These are phyloP conservation scores for Arabidopsis lyrata DNA, from an alignment of 441 rosid species.

Conservation along the genomic window DNA sequence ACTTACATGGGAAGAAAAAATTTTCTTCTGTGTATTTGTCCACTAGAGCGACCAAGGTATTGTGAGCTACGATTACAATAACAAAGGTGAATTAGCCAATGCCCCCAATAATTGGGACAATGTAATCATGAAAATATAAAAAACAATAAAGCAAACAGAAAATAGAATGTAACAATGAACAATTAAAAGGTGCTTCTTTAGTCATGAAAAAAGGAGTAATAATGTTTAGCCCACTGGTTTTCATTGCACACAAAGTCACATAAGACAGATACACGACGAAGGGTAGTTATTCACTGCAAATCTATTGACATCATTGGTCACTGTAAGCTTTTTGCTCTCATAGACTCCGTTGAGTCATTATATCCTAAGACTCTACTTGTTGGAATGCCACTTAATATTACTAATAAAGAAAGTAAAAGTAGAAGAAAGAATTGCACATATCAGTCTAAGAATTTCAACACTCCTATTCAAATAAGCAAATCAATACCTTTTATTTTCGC, in stretches of 20 bases:
- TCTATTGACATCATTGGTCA: conserved; percentile 43
- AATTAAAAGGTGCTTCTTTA: conserved; percentile 26
- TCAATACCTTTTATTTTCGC: conserved; percentile 29
- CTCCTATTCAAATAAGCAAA: conserved; percentile 35
- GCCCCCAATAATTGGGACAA: conserved; percentile 61
- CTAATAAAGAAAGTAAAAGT: conserved; percentile 29
- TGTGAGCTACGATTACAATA: conserved; percentile 36
- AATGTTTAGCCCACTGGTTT: conserved; percentile 44
- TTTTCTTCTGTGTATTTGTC: conserved; percentile 14
- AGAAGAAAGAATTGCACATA: conserved; percentile 22
- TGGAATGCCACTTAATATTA: conserved; percentile 40
- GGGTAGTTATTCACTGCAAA: conserved; percentile 48
- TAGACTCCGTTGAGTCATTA: conserved; percentile 45
- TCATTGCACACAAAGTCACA: conserved; percentile 50
- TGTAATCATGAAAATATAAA: conserved; percentile 42
- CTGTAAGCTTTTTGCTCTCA: conserved; percentile 39
- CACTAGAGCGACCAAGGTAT: conserved; percentile 32
- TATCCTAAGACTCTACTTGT: conserved; percentile 47
- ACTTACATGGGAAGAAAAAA: conserved; percentile 17
- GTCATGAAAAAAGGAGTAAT: conserved; percentile 44
- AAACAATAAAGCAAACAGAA: conserved; percentile 33
- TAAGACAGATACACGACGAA: conserved; percentile 46
- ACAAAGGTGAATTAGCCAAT: conserved; percentile 47
- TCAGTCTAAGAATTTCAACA: conserved; percentile 44
- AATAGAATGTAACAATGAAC: conserved; percentile 37